Evolutionary conservation across 257 asterid genomes (phyloP).

Genomic region (Ballota nigra): DNA sequence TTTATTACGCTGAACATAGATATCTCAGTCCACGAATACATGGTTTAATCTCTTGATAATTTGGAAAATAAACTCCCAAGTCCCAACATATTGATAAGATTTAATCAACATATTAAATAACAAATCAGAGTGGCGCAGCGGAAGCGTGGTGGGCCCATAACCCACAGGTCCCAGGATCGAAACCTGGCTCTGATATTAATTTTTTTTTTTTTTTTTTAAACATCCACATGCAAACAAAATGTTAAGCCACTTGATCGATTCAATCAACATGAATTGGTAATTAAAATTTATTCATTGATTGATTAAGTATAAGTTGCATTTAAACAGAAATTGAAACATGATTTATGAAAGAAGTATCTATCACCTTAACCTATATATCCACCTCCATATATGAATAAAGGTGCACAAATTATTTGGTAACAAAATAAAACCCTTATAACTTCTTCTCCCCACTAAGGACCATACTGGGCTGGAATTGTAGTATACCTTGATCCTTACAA

Average conservation of each 20-base stretch:
- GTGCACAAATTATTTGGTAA: not conserved
- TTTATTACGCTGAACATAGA: too few species aligned
- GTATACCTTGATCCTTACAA: conserved; percentile 39
- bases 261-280: not conserved
- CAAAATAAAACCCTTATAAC: not conserved
- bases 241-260: too few species aligned
- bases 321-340: not conserved
- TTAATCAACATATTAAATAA: not conserved
- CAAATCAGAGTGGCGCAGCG: conserved; percentile 99
- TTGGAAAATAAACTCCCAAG: too few species aligned
- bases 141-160: conserved; percentile 99
- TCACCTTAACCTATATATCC: not conserved
- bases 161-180: conserved; percentile 99
- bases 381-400: not conserved
- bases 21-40: too few species aligned
- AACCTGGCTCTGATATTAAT: conserved; percentile 91
- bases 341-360: not conserved
- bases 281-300: too few species aligned
- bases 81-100: too few species aligned
- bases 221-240: too few species aligned
- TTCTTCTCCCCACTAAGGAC: conserved; percentile 28
- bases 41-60: too few species aligned
- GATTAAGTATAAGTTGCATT: not conserved
- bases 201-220: too few species aligned
- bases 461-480: conserved; percentile 43